These are phyloP conservation scores for Aspergillus avenaceus DNA, from an alignment of 495 filamentous ascomycete genomes.

Conservation along the genomic window DNA sequence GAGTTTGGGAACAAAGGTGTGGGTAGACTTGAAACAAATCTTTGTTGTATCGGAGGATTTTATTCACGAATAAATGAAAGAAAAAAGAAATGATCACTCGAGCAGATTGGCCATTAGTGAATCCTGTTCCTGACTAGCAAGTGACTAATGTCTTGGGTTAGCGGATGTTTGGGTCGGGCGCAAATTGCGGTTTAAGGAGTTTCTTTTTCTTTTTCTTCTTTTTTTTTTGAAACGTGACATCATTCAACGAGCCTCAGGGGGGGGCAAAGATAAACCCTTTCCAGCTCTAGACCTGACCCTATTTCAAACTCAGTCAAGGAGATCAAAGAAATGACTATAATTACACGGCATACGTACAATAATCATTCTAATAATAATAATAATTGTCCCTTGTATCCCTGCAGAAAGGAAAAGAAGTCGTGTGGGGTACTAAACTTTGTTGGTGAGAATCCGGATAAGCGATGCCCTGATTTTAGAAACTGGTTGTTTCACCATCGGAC, in stretches of 20 bases:
- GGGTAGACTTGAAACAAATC: slow-evolving; percentile 6
- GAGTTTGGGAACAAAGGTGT: neutral
- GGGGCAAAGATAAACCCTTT: no score
- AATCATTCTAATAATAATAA: no score
- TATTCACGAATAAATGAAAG: neutral
- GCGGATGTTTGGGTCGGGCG: neutral
- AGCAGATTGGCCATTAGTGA: neutral
- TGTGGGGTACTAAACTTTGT: no score
- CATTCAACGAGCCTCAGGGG: neutral
- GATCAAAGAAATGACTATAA: no score
- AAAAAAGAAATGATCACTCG: neutral
- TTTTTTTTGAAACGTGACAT: slow-evolving; percentile 1
- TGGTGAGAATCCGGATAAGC: no score
- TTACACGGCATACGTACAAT: no score
- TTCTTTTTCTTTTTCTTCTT: no score
- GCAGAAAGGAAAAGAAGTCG: no score
- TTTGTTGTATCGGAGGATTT: slow-evolving; percentile 1
- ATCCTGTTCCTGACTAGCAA: slow-evolving; percentile 15
- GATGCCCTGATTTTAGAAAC: neutral
- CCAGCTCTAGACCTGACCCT: no score
- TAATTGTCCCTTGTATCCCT: no score
- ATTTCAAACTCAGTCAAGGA: no score
- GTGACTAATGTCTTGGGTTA: slow-evolving; percentile 1
- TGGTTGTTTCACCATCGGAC: neutral
- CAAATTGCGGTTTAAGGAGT: neutral